A percentile compares a stretch with the other conserved stretches of the same genome.
These are phyloP conservation scores for Cyanidioschyzon merolae DNA, from an alignment of 23 red algal species.

Conservation along the genomic window DNA sequence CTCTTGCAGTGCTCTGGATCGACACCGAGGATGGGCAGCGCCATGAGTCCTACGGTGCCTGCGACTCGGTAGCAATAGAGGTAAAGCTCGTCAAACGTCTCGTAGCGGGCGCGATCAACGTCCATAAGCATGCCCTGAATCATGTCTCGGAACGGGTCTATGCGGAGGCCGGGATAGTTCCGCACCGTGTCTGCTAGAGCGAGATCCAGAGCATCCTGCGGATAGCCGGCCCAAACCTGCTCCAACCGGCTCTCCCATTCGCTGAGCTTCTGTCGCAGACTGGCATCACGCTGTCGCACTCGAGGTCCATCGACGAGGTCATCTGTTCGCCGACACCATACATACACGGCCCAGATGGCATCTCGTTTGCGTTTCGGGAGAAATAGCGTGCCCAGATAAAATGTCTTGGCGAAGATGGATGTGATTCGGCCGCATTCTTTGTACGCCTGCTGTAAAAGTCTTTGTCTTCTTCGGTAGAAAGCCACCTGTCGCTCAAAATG, in stretches of 20 bases:
- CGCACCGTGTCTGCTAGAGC: constrained; percentile 47
- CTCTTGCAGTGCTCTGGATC: constrained; percentile 24
- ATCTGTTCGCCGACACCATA: constrained; percentile 92
- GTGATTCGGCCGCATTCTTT: constrained; percentile 93
- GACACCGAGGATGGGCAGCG: constrained; percentile 77
- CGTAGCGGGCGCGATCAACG: constrained; percentile 58
- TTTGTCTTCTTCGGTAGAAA: constrained; percentile 35
- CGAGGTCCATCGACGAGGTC: constrained; percentile 92
- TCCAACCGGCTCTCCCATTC: constrained; percentile 58
- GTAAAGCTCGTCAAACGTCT: constrained; percentile 84
- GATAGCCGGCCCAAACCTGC: constrained; percentile 37
- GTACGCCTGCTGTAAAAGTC: constrained; percentile 42
- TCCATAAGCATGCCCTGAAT: constrained; percentile 96
- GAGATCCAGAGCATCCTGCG: constrained; percentile 61
- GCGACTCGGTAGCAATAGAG: constrained; percentile 99
- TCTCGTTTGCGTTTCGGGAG: constrained; percentile 44
- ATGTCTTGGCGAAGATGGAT: constrained; percentile 73
- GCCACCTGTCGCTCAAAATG: constrained; percentile 34
- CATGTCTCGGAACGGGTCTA: constrained; percentile 84
- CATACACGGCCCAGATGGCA: constrained; percentile 91
- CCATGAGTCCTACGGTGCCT: constrained; percentile 93
- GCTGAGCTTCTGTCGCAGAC: constrained; percentile 32
- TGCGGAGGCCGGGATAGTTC: constrained; percentile 34
- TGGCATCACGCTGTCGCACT: constrained; percentile 35
- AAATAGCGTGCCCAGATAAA: constrained; percentile 82